Evolutionary conservation across 2,329 filamentous ascomycete genomes (phyloP), one percentile per base, ranked within the genome.

Genomic region (Dothideomycetes sp.): DNA sequence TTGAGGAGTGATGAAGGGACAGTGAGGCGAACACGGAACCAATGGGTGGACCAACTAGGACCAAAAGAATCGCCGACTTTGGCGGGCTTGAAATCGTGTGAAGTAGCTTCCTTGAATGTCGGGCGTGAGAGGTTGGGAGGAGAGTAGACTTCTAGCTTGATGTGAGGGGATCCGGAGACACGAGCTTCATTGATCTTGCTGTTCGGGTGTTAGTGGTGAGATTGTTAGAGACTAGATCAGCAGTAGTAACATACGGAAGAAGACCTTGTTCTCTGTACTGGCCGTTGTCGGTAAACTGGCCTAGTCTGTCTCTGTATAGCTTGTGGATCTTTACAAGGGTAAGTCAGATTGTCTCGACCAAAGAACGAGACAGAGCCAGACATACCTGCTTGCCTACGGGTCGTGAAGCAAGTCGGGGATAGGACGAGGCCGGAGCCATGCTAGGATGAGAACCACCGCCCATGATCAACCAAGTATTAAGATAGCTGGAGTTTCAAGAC

Each of bases 31-130:
- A 95, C 76, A 53, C 80, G 84, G 73, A 98, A 94, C 91, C 91
- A 98, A 62, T 96, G 91, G 7, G 91, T 98, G 2, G 87, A 83
- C 91, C 91, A 98, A 24, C 87, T 91, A 2, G 91, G 91, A 0
- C 91, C 91, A 52, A 96, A 96, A 5, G 70, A 77, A 44, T 82
- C 73, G 45, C 89, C 88, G 41, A 87, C 78, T 13, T 74, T 68
- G 7, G 88, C 83, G 34, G 80, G 73, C 37, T 73, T 74, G 67
- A 89, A 98, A 5, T 80, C 67, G 51, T 54, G 49, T n/a, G 69
- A 72, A 10, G 70, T 77, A 10, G 88, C 89, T 42, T 95, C 85
- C 48, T 88, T 67, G 65, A 98, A 98, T 3, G 81, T 80, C 2
- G 91, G 91, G 12, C 91, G 78, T 18, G 78, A 72, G 36, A 84